A percentile compares a stretch with the other conserved stretches of the same genome.
These are phyloP conservation scores for Tricholoma bakamatsutake DNA, from an alignment of 768 basidiomycete species.

Conservation along the genomic window DNA sequence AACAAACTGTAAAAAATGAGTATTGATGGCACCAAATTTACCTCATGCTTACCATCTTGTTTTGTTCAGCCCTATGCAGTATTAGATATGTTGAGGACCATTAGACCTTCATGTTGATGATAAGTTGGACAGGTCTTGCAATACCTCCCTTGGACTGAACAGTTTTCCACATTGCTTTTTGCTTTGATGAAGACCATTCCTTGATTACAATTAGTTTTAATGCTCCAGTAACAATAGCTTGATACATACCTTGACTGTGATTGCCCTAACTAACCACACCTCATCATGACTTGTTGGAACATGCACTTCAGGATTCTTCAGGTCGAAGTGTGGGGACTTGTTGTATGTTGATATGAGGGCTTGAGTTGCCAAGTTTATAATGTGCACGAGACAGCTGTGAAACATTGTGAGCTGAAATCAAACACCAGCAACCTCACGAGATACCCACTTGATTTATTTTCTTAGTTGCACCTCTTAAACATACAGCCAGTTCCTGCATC, in stretches of 20 bases:
- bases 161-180: conserved; percentile 14
- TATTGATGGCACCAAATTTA: neutral
- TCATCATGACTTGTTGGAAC: neutral
- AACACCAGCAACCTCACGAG: neutral
- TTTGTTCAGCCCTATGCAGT: conserved; percentile 13
- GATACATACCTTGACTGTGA: neutral
- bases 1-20: conserved; percentile 13
- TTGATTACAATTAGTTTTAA: conserved; percentile 1
- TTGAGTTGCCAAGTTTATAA: conserved; percentile 16
- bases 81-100: conserved; percentile 29
- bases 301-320: neutral
- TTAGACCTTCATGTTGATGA: too few relatives aligned
- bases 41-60: neutral
- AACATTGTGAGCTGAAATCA: conserved; percentile 5
- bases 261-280: too few relatives aligned
- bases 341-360: conserved; percentile 20
- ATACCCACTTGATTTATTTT: too few relatives aligned
- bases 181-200: conserved; percentile 21
- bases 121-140: too few relatives aligned
- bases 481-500: conserved; percentile 16
- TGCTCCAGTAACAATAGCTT: neutral
- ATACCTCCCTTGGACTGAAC: too few relatives aligned
- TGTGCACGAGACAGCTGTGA: conserved; percentile 9
- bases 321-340: conserved; percentile 18
- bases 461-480: too few relatives aligned